These are phyloP conservation scores for Teunomyces cretensis DNA, from an alignment of 805 yeast genomes.

Conservation along the genomic window DNA sequence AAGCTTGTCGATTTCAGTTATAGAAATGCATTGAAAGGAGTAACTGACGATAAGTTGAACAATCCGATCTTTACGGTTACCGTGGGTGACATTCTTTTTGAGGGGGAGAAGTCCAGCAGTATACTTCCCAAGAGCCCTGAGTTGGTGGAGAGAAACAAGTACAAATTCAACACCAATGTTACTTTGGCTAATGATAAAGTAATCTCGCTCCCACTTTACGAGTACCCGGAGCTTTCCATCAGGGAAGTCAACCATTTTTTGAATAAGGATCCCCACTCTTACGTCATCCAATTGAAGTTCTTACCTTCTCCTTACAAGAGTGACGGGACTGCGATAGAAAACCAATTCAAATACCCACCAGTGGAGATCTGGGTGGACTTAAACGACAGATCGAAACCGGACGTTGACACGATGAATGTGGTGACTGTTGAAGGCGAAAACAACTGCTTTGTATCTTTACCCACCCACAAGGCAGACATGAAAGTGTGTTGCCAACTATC, in stretches of 20 bases:
- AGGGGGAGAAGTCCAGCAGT: slow-evolving; percentile 8
- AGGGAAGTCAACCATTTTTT: slow-evolving; percentile 22
- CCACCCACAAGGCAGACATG: slow-evolving; percentile 42
- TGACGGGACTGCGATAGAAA: slow-evolving; percentile 10
- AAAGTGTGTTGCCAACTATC: slow-evolving; percentile 41
- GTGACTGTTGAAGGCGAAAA: slow-evolving; percentile 49
- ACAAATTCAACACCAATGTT: slow-evolving; percentile 34
- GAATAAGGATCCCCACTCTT: slow-evolving; percentile 23
- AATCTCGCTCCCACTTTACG: slow-evolving; percentile 28
- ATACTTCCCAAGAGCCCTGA: neutral
- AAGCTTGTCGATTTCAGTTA: slow-evolving; percentile 27
- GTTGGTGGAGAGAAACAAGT: slow-evolving; percentile 13
- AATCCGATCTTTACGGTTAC: slow-evolving; percentile 35
- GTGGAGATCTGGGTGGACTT: slow-evolving; percentile 56
- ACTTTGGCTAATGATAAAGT: slow-evolving; percentile 32
- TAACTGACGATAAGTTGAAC: slow-evolving; percentile 15
- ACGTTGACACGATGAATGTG: slow-evolving; percentile 38
- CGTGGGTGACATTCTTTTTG: slow-evolving; percentile 39
- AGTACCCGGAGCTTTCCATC: slow-evolving; percentile 10
- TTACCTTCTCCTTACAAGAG: slow-evolving; percentile 41
- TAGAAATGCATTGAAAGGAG: slow-evolving; percentile 21
- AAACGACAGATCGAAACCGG: slow-evolving; percentile 34
- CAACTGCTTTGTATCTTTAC: slow-evolving; percentile 41
- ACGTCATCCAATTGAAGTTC: slow-evolving; percentile 43
- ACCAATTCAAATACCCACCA: slow-evolving; percentile 45